Conservation (phyloP, 2,329 filamentous ascomycete species). For the Allantophomopsis cytisporea region DNA sequence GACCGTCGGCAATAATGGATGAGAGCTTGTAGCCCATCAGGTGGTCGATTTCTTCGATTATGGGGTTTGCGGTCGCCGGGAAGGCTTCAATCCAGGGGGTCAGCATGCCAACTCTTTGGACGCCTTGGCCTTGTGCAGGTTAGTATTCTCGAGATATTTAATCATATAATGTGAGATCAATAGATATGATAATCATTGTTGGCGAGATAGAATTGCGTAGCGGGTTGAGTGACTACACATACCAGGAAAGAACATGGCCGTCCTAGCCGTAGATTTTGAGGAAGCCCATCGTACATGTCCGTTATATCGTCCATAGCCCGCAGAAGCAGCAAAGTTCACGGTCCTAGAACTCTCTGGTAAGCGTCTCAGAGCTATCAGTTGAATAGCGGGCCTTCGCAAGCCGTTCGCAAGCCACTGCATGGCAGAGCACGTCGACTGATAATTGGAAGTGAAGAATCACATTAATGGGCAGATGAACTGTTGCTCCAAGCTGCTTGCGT, state of each 20-base stretch:
- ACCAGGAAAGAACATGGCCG: conserved; percentile 24
- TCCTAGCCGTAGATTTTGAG: conserved; percentile 14
- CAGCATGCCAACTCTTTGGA: conserved; percentile 81
- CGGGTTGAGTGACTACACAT: conserved; percentile 1
- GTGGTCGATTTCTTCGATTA: conserved; percentile 77
- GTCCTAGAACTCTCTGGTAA: too few relatives aligned
- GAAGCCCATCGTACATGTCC: conserved; percentile 11
- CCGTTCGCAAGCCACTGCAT: too few relatives aligned
- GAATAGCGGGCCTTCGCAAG: too few relatives aligned
- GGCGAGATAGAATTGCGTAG: not conserved
- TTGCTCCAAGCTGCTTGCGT: too few relatives aligned
- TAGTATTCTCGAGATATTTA: not conserved
- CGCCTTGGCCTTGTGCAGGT: conserved; percentile 58
- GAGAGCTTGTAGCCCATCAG: conserved; percentile 64
- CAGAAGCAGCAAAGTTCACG: too few relatives aligned
- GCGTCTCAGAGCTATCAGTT: too few relatives aligned
- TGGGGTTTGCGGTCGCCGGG: conserved; percentile 58
- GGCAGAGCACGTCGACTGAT: too few relatives aligned
- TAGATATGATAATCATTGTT: not conserved
- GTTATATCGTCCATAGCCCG: too few relatives aligned
- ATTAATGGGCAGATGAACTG: too few relatives aligned
- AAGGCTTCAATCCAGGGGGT: conserved; percentile 79
- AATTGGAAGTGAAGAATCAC: too few relatives aligned
- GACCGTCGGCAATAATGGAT: conserved; percentile 64
- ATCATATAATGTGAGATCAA: not conserved